Evolutionary conservation across 495 filamentous ascomycete species (phyloP), one percentile per base, ranked within the genome.

Genomic region (Tetracladium setigerum): DNA sequence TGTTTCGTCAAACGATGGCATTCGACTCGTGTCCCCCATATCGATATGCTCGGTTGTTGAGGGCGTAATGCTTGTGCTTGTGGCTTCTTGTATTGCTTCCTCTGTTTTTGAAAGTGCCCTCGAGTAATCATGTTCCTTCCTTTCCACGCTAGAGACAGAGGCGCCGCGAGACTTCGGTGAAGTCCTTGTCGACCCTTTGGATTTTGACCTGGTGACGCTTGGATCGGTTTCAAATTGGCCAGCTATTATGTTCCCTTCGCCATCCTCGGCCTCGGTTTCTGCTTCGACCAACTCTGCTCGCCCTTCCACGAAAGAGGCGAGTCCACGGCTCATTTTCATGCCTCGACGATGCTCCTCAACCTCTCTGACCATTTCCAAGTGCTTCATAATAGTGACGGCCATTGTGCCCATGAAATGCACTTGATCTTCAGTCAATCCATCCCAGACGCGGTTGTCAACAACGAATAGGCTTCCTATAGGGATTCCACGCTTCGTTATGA

Each of bases 401-500:
- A 86, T 61, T 27, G 65, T 62, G 17, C 60, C 61, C 64, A 76
- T 62, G 37, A 69, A 68, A 38, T 64, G 56, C 5, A 62, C 65
- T 41, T 68, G 61, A 2, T 66, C 59, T 4, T 57, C 49, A 13
- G 41, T 55, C 8, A 76, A 52, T 3, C 67, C 67, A 5, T 68
- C 53, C 8, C 71, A 64, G 6, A 77, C 73, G 27, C 66, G 62
- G 30, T 75, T 67, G 56, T 88, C 84, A 5, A 86, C 56, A 11
- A 87, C 68, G 44, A 81, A 86, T 38, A 87, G 70, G 14, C 76
- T 82, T 18, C 86, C 86, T 52, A 90, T 82, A 19, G 82, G 80
- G 55, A 86, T 76, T 9, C 79, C 82, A 10, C 71, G 73, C 5
- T 76, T 78, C 0, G 82, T 86, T 4, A 81, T 74, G 19, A 91